Evolutionary conservation across 2,329 filamentous ascomycete genomes (phyloP).

Genomic region (Chaetomium sp.): DNA sequence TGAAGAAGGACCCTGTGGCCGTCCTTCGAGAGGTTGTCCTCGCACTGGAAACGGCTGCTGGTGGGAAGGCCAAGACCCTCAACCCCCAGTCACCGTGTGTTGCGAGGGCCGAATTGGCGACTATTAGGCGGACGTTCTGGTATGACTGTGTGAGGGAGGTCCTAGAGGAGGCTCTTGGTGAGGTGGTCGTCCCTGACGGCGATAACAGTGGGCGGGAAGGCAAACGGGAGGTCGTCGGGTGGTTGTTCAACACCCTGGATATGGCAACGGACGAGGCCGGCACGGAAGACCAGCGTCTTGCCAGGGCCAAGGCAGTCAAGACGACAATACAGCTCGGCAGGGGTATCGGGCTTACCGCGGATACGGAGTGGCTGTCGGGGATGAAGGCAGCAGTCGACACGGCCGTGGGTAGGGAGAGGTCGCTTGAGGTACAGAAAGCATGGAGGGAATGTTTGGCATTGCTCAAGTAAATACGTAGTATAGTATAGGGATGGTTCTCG

Average conservation of each 20-base stretch:
- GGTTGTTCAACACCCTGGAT: slow-evolving; percentile 51
- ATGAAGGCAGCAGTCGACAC: slow-evolving; percentile 51
- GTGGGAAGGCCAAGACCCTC: slow-evolving; percentile 30
- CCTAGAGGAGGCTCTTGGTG: slow-evolving; percentile 45
- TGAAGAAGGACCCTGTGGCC: slow-evolving; percentile 42
- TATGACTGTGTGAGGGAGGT: slow-evolving; percentile 54
- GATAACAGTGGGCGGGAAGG: slow-evolving; percentile 31
- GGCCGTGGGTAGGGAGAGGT: slow-evolving; percentile 50
- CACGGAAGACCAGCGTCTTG: slow-evolving; percentile 54
- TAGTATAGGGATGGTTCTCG: background rate
- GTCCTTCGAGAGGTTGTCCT: slow-evolving; percentile 47
- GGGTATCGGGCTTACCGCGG: slow-evolving; percentile 34
- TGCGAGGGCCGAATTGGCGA: slow-evolving; percentile 42
- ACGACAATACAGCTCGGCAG: slow-evolving; percentile 48
- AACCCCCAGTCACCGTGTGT: slow-evolving; percentile 44
- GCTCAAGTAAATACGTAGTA: slow-evolving; percentile 6
- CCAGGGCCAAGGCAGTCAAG: slow-evolving; percentile 50
- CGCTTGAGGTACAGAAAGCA: slow-evolving; percentile 40
- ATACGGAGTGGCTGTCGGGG: slow-evolving; percentile 13
- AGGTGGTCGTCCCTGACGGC: slow-evolving; percentile 31
- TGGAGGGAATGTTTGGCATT: slow-evolving; percentile 33
- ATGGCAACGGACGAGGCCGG: slow-evolving; percentile 50
- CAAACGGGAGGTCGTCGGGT: slow-evolving; percentile 39
- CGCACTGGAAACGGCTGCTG: slow-evolving; percentile 38
- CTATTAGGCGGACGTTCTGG: slow-evolving; percentile 54